A percentile compares a stretch with the other conserved stretches of the same genome.
These are phyloP conservation scores for Bruguiera sexangula DNA, from an alignment of 345 rosid species.

Conservation along the genomic window DNA sequence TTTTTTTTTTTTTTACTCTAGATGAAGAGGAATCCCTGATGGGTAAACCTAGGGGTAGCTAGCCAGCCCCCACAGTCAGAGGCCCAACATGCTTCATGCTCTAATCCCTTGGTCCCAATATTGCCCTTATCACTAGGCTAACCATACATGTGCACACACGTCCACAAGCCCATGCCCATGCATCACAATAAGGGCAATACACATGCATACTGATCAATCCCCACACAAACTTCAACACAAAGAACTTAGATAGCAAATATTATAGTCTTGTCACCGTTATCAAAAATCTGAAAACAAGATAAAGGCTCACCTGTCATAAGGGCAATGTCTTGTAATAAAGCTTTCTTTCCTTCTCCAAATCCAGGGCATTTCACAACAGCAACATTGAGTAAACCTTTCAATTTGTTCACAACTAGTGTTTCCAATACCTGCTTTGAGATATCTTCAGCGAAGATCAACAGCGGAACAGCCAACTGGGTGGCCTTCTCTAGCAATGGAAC, in stretches of 20 bases:
- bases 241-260: not conserved
- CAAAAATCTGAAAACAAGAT: conserved; percentile 2
- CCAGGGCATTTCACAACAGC: conserved; percentile 87
- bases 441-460: conserved; percentile 77
- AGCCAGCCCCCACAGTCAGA: too few relatives aligned
- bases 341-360: conserved; percentile 67
- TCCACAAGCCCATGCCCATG: not conserved
- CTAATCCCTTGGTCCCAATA: too few relatives aligned
- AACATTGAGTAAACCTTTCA: conserved; percentile 67
- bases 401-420: conserved; percentile 70
- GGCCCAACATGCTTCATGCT: too few relatives aligned
- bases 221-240: not conserved
- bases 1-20: too few relatives aligned
- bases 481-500: conserved; percentile 74
- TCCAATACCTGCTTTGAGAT: conserved; percentile 62
- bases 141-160: not conserved
- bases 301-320: conserved; percentile 62
- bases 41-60: too few relatives aligned
- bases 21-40: too few relatives aligned
- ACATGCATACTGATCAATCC: too few relatives aligned
- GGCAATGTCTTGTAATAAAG: conserved; percentile 84
- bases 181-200: not conserved
- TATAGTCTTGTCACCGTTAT: not conserved
- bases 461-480: conserved; percentile 68
- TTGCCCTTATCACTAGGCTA: too few relatives aligned